Conservation (phyloP, 1,284 basidiomycete species). For the Xerocomus alliaceus region DNA sequence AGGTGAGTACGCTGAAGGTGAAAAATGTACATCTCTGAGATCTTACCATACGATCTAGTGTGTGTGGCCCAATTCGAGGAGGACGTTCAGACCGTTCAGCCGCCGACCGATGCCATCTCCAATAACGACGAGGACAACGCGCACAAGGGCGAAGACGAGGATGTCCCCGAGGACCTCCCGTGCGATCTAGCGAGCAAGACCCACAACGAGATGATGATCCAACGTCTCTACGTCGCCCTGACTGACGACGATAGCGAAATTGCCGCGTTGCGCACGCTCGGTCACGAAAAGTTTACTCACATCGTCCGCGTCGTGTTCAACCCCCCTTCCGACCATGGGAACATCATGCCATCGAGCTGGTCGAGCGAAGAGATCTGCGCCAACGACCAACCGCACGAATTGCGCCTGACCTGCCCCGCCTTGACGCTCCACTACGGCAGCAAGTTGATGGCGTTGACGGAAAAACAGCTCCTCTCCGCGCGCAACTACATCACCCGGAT, state of each 20-base stretch:
- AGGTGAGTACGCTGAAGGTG: neutral
- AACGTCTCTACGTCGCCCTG: neutral
- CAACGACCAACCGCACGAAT: neutral
- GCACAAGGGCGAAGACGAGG: neutral
- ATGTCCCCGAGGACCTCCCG: neutral
- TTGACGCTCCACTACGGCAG: neutral
- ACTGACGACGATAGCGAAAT: slow-evolving; percentile 2
- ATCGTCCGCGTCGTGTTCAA: neutral
- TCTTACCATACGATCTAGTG: neutral
- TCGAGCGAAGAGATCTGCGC: neutral
- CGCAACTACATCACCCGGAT: neutral
- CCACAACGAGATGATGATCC: neutral
- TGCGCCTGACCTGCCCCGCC: slow-evolving; percentile 1
- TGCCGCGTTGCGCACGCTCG: neutral
- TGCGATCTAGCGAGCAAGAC: slow-evolving; percentile 1
- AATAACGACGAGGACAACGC: neutral
- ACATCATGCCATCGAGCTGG: slow-evolving; percentile 6
- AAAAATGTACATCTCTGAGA: neutral
- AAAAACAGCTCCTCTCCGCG: neutral
- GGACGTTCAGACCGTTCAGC: neutral
- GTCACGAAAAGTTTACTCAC: neutral
- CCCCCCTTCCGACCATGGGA: neutral
- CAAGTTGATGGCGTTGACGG: neutral
- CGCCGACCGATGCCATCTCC: neutral
- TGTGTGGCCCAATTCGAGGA: neutral